Evolutionary conservation across 768 basidiomycete genomes (phyloP).

Genomic region (Podaxis sp.): DNA sequence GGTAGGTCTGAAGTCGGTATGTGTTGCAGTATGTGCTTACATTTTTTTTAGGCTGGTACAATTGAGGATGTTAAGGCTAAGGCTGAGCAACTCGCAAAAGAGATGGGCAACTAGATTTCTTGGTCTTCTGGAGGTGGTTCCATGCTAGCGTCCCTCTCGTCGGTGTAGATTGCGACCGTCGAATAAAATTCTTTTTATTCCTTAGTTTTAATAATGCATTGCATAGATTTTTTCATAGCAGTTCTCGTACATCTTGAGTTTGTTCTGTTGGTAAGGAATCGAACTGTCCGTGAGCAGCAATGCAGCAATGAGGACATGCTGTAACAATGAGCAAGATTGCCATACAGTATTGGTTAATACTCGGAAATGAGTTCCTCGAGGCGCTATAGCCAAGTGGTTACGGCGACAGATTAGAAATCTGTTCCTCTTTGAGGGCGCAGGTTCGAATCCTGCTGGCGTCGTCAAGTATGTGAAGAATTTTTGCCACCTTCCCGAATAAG

Average conservation of each 20-base stretch:
- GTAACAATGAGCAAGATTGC: neutral
- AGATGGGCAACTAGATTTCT: slow-evolving; percentile 61
- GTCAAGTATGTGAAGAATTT: neutral
- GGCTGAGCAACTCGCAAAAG: slow-evolving; percentile 97
- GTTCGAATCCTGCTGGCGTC: slow-evolving; percentile 32
- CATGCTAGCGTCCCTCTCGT: slow-evolving; percentile 13
- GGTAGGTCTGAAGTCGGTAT: slow-evolving; percentile 38
- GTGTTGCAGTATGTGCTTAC: neutral
- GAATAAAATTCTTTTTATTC: slow-evolving; percentile 20
- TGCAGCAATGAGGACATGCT: neutral
- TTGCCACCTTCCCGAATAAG: slow-evolving; percentile 29
- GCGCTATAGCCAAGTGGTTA: slow-evolving; percentile 83
- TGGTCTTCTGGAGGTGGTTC: slow-evolving; percentile 9
- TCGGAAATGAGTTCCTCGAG: slow-evolving; percentile 19
- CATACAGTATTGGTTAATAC: slow-evolving; percentile 40
- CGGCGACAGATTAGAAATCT: slow-evolving; percentile 78
- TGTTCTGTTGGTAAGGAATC: slow-evolving; percentile 25
- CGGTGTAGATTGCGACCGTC: slow-evolving; percentile 18
- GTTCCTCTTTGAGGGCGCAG: slow-evolving; percentile 71
- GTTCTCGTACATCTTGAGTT: slow-evolving; percentile 54
- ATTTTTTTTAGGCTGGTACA: slow-evolving; percentile 63
- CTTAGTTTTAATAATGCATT: slow-evolving; percentile 17
- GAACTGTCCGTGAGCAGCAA: neutral
- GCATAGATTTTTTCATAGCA: neutral
- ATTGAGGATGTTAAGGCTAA: slow-evolving; percentile 97